phyloP scores from a whole-genome alignment of 495 filamentous ascomycete genomes.

The Xylaria flabelliformis region DNA sequence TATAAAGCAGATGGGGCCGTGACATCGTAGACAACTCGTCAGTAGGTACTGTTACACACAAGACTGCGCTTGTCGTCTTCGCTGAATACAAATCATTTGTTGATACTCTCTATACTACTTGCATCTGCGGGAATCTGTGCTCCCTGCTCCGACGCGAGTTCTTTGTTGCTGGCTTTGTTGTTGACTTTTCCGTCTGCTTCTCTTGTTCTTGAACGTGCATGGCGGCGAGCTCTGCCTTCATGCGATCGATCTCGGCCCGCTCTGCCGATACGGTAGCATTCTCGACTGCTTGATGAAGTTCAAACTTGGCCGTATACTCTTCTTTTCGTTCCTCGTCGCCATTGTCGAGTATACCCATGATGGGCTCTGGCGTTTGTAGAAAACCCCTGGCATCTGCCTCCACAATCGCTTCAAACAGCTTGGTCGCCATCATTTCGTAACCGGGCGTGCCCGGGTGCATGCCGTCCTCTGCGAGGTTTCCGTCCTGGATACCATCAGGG shows the following conservation, averaged over 20 bases:
- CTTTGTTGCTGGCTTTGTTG: background rate
- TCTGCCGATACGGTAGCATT: constrained; percentile 32
- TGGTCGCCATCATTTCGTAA: constrained; percentile 47
- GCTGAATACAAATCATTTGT: constrained; percentile 15
- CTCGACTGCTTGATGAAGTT: constrained; percentile 30
- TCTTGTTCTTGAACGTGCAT: constrained; percentile 31
- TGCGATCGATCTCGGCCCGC: constrained; percentile 36
- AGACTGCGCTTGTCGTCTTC: constrained; percentile 14
- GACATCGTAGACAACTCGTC: constrained; percentile 28
- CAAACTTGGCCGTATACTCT: constrained; percentile 34
- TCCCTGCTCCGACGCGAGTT: constrained; percentile 23
- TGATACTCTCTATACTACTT: constrained; percentile 20
- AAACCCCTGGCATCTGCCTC: constrained; percentile 41
- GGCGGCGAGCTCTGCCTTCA: constrained; percentile 41
- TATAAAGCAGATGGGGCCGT: constrained; percentile 22
- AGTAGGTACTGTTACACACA: constrained; percentile 14
- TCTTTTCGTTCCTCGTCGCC: constrained; percentile 41
- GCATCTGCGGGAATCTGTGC: constrained; percentile 36
- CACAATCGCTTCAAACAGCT: constrained; percentile 41
- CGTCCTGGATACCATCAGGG: constrained; percentile 41
- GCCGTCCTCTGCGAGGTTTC: constrained; percentile 42
- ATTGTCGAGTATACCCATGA: constrained; percentile 39
- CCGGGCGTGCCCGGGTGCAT: constrained; percentile 45
- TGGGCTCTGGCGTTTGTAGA: constrained; percentile 36
- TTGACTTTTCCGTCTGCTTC: constrained; percentile 27